A percentile compares a stretch with the other conserved stretches of the same genome.
Evolutionary conservation across 108 stramenopile species (phyloP).

Genomic region (Nannochloropsis salina): DNA sequence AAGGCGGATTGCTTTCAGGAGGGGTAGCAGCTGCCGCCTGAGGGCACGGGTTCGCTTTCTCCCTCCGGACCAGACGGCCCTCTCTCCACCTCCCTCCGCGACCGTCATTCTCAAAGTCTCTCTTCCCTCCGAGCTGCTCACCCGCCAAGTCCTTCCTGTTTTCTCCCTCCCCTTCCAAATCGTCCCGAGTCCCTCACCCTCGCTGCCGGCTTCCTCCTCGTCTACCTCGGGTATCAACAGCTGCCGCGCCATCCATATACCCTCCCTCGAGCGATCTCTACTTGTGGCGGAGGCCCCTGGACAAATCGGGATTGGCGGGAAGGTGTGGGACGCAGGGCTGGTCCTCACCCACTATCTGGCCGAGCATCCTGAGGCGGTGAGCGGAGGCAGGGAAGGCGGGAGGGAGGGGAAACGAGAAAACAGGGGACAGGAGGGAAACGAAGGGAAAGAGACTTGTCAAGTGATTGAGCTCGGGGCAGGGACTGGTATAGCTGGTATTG

Average conservation of each 20-base stretch:
- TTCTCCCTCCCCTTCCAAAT: neutral
- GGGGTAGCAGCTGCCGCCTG: neutral
- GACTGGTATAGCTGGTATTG: constrained; percentile 49
- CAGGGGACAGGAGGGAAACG: neutral
- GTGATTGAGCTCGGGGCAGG: constrained; percentile 53
- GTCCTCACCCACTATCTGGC: constrained; percentile 33
- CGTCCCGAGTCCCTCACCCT: neutral
- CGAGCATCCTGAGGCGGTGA: neutral
- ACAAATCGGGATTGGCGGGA: constrained; percentile 31
- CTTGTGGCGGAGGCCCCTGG: constrained; percentile 32
- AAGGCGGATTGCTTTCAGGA: neutral
- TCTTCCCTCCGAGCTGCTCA: neutral
- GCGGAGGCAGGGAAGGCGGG: neutral
- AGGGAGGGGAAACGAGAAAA: neutral
- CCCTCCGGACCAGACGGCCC: neutral
- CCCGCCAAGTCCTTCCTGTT: neutral
- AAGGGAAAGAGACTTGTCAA: constrained; percentile 16
- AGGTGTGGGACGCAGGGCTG: constrained; percentile 36
- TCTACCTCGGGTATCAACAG: neutral
- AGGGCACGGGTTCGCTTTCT: neutral
- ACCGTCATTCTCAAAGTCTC: neutral
- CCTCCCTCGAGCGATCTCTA: neutral
- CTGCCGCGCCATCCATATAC: neutral
- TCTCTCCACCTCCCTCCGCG: neutral
- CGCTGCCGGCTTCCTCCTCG: neutral